Evolutionary conservation across 805 yeast species (phyloP).

Genomic region (Candida dajiaensis): DNA sequence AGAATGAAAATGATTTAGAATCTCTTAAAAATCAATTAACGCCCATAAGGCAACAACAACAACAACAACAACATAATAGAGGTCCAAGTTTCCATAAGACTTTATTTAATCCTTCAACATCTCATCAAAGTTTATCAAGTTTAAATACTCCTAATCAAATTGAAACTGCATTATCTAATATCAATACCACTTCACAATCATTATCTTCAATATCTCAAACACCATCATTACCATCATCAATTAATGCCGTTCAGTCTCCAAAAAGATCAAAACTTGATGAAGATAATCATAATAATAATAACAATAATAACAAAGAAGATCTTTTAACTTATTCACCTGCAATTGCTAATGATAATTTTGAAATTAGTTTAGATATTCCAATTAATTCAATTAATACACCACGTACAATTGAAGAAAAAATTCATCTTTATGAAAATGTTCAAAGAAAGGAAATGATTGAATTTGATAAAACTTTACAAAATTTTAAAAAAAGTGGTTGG

Average conservation of each 20-base stretch:
- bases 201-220: background rate
- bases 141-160: background rate
- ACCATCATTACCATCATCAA: background rate
- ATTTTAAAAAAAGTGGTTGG: constrained; percentile 22
- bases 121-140: constrained; percentile 2
- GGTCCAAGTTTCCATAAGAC: background rate
- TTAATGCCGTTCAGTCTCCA: background rate
- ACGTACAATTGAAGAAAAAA: constrained; percentile 13
- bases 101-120: constrained; percentile 4
- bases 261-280: background rate
- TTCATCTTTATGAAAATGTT: constrained; percentile 14
- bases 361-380: constrained; percentile 17
- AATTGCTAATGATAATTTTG: constrained; percentile 20
- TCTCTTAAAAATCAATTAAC: background rate
- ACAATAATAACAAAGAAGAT: background rate
- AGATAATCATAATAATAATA: no score
- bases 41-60: no score
- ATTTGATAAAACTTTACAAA: constrained; percentile 12
- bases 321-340: constrained; percentile 17
- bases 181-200: background rate
- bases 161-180: background rate
- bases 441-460: constrained; percentile 16
- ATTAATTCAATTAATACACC: constrained; percentile 9
- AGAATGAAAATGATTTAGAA: constrained; percentile 2
- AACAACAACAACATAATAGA: background rate